Base-by-base conservation (phyloP, 2,329 filamentous ascomycete species). In the Curvularia verruculosa region DNA sequence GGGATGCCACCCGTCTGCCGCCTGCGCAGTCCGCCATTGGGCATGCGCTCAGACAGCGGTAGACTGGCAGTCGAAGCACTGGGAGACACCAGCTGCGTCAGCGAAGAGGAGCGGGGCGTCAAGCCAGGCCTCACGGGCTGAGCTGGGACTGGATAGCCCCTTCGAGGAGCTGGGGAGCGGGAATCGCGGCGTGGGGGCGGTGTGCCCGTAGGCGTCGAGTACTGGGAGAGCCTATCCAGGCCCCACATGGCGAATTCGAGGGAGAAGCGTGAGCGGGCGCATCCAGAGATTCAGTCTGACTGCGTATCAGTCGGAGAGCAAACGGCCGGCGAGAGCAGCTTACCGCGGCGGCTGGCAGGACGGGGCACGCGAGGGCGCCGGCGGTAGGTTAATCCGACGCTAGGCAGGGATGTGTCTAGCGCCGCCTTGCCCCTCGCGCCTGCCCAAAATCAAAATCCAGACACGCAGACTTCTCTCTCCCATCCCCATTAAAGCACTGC, bases 61-160 rank as follows among this genome's bases (percentile, higher is more conserved):
- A 96, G 82, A 39, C 91, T 96, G 0, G 86, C 82, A 3, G 86
- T 88, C 3, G 94, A 96, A 52, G 91, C 89, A 76, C 86, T 91
- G 5, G 90, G 80, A 26, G 82, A 85, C 10, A 85, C 81, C n/a
- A 94, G 81, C 1, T 92, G 95, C 13, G 54, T 54, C 6, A 94
- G 80, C 1, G 90, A 90, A 0, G 94, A 96, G 5, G 87, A 87
- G 60, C 90, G 85, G 21, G 91, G 87, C 46, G 83, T 86, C 39
- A 89, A 78, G 13, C 86, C 86, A 21, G 89, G 85, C 56, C 91
- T 85, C 67, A 87, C 85, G 12, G 87, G 87, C 31, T 89, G 89
- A 66, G 88, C 88, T n/a, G 89, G 87, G 13, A 63, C 40, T 85
- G 88, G 56, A 90, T 85, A 70, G 85, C 86, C 71, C 84, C 88